Conservation (phyloP, 306 rosid genomes). For the Lablab purpureus region DNA sequence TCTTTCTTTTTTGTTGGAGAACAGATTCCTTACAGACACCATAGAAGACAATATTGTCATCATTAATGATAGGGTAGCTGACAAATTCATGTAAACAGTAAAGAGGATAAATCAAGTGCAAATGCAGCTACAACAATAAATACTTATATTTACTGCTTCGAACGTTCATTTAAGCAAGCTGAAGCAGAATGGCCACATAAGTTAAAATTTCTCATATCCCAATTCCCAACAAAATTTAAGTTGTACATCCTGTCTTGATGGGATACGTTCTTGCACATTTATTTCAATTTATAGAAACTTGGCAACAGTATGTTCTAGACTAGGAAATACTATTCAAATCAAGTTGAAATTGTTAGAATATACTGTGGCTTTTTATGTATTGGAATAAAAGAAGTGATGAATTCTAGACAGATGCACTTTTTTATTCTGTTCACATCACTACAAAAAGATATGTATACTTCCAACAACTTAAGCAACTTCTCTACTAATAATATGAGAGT, state of each 20-base stretch:
- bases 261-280: constrained; percentile 21
- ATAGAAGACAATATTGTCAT: background rate
- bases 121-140: background rate
- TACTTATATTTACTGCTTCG: background rate
- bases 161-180: background rate
- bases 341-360: constrained; percentile 3
- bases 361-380: background rate
- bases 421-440: constrained; percentile 15
- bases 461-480: constrained; percentile 12
- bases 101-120: constrained; percentile 22
- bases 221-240: background rate
- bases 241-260: constrained; percentile 12
- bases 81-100: constrained; percentile 19
- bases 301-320: background rate
- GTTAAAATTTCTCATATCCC: background rate
- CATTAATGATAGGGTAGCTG: background rate
- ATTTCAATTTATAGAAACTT: background rate
- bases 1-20: constrained; percentile 17
- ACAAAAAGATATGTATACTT: background rate
- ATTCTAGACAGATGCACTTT: background rate
- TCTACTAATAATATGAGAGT: background rate
- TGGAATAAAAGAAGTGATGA: background rate
- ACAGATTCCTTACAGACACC: constrained; percentile 12
- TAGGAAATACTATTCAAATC: constrained; percentile 24
- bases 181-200: background rate